Base-by-base conservation (phyloP, 108 stramenopile species). In the Epipyxis sp. region DNA sequence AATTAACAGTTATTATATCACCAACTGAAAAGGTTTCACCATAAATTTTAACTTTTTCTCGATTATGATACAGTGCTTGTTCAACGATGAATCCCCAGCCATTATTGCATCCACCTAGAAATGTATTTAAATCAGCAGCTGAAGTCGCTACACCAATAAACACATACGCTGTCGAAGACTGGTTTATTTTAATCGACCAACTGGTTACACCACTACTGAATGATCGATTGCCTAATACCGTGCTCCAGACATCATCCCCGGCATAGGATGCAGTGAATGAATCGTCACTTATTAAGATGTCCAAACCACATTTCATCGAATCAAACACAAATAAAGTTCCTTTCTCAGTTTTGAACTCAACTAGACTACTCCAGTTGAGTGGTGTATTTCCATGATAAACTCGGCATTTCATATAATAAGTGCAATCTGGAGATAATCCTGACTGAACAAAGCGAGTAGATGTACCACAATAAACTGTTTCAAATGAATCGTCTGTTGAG, bases 61-160 rank as follows among this genome's bases (percentile, higher is more conserved):
- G 85, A 50, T 91, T 91, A 79, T 98, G 94, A 89, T 96, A 98
- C 30, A 98, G 85, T 13, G 97, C 94, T 82, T 94, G 92, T 25
- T 95, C 96, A 1, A 95, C 97, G 62, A 98, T 98, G 81, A 92
- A 90, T 40, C 97, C 97, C 97, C 97, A 98, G 2, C 95, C 95
- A 59, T 91, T 81, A 59, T 92, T 93, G 79, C 95, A 94, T n/a
- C 97, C 97, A 6, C 97, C 97, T 39, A 98, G 88, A 82, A 96
- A 98, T 0, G 95, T 94, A 40, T 88, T 85, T 59, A 90, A 83
- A 76, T 88, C 94, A 1, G 91, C 94, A 59, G 89, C 87, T 27
- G 93, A 78, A 29, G 94, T 94, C 0, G 95, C 91, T 6, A 98
- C 95, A 0, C 97, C 97, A 65, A 98, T 85, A 83, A 98, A 98